Percentiles rank a stretch among this genome's conserved stretches.
These are phyloP conservation scores for Physaria fendleri DNA, from an alignment of 345 rosid genomes.

Conservation along the genomic window DNA sequence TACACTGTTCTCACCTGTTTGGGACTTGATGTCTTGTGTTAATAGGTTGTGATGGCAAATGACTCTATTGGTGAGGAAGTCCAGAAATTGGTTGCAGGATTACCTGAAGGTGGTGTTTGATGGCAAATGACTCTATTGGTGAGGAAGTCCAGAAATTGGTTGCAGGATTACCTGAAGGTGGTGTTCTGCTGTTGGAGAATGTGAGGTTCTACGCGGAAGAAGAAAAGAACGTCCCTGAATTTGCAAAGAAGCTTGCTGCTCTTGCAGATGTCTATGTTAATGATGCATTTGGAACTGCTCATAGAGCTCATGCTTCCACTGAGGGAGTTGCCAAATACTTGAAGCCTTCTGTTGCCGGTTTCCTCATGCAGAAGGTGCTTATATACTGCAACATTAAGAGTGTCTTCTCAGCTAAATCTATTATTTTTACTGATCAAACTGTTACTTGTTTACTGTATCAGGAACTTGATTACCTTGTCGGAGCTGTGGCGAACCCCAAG, in stretches of 20 bases:
- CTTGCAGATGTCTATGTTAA: constrained; percentile 88
- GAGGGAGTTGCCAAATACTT: constrained; percentile 84
- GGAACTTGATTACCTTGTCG: constrained; percentile 96
- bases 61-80: constrained; percentile 93
- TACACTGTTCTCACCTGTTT: not conserved
- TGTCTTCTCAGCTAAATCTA: not conserved
- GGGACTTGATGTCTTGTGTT: not conserved
- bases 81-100: constrained; percentile 68
- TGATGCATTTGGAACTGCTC: constrained; percentile 96
- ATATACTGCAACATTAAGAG: not conserved
- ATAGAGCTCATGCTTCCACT: constrained; percentile 95
- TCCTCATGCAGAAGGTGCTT: constrained; percentile 84
- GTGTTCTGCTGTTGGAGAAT: constrained; percentile 85
- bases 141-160: constrained; percentile 83
- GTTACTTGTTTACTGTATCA: constrained; percentile 11
- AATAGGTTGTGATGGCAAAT: constrained; percentile 69
- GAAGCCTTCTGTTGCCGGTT: constrained; percentile 96
- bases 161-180: constrained; percentile 80
- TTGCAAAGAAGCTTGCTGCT: constrained; percentile 89
- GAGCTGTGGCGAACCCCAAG: constrained; percentile 83
- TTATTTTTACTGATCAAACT: not conserved
- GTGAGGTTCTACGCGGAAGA: constrained; percentile 91
- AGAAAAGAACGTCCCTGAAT: constrained; percentile 90
- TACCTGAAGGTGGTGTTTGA: constrained; percentile 87
- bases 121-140: constrained; percentile 89